phyloP scores from a whole-genome alignment of 2,329 filamentous ascomycete species.

The Paracoccidioides brasiliensis region DNA sequence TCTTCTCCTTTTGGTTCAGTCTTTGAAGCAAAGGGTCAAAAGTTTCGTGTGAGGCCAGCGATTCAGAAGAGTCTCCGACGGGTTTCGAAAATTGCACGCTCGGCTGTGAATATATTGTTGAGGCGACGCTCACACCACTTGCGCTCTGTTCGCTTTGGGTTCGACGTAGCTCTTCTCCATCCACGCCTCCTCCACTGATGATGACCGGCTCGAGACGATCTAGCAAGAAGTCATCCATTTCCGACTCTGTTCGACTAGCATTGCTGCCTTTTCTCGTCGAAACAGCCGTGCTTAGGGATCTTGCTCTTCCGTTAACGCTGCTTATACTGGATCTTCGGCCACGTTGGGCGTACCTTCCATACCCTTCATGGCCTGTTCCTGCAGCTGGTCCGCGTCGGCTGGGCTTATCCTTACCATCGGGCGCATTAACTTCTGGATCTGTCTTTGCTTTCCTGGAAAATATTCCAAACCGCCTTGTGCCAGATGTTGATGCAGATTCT shows the following conservation, averaged over 20 bases:
- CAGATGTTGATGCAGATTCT: constrained; percentile 20
- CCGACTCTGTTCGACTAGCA: constrained; percentile 28
- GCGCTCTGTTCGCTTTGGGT: constrained; percentile 30
- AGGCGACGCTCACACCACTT: constrained; percentile 22
- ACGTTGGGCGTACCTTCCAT: constrained; percentile 35
- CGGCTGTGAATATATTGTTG: constrained; percentile 15
- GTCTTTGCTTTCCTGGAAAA: constrained; percentile 63
- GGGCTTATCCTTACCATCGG: constrained; percentile 46
- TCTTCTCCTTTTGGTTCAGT: constrained; percentile 4
- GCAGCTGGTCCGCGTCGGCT: constrained; percentile 67
- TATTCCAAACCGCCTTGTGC: constrained; percentile 58
- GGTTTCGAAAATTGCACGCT: constrained; percentile 15
- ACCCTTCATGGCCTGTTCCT: constrained; percentile 79
- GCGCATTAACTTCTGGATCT: constrained; percentile 35
- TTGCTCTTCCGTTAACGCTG: constrained; percentile 27
- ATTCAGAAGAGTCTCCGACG: constrained; percentile 23
- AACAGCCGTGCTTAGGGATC: constrained; percentile 29
- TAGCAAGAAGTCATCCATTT: constrained; percentile 37
- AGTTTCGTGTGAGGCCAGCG: constrained; percentile 23
- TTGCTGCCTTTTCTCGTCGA: constrained; percentile 30
- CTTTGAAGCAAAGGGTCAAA: constrained; percentile 11
- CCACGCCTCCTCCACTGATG: constrained; percentile 34
- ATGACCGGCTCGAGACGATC: constrained; percentile 38
- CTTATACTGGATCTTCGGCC: constrained; percentile 32
- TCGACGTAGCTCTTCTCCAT: constrained; percentile 21